Base-by-base conservation (phyloP, 176 grass and related monocot species). In the Thinopyrum elongatum region DNA sequence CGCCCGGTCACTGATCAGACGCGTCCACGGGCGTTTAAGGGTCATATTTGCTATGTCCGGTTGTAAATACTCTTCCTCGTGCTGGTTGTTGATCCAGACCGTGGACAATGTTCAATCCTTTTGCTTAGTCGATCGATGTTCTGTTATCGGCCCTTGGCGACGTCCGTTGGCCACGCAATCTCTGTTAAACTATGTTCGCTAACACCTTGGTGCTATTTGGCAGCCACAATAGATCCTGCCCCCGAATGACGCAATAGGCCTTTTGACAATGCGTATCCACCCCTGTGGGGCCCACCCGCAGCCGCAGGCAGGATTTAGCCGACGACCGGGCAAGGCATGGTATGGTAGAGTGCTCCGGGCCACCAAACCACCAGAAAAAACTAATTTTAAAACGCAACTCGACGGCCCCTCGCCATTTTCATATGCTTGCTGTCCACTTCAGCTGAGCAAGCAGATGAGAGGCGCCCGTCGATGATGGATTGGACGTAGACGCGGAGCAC, bases 391-490 rank as follows among this genome's bases (percentile, higher is more conserved):
- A 22, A 33, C 16, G 0, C 11, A 31, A 15, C 49, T 19, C 5
- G 49, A 53, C 19, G 53, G 53, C 35, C 0, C 47, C 19, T 2
- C 10, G 49, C 65, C 53, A 4, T 58, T 87, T 69, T 4, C 84
- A 25, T 80, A 87, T 36, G 4, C 8, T 80, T 81, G 26, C 60
- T 70, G 81, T 91, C 89, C 21, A n/a, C 16, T 61, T 87, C 73
- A 49, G 80, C 74, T 83, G 82, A 85, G 30, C 65, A 49, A 49
- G 58, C 47, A 27, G 36, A 4, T 53, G 22, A 38, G 49, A 7
- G 49, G 49, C 16, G 49, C 49, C 46, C 49, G 49, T 53, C 0
- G 49, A 53, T 19, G 47, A 7, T 53, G 49, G 49, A 53, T 53
- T 7, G 69, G 70, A 75, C 2, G 72, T 15, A 47, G 72, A 75